Evolutionary conservation across 2,329 filamentous ascomycete species (phyloP), one percentile per base, ranked within the genome.

Genomic region (Aureobasidium sp.): DNA sequence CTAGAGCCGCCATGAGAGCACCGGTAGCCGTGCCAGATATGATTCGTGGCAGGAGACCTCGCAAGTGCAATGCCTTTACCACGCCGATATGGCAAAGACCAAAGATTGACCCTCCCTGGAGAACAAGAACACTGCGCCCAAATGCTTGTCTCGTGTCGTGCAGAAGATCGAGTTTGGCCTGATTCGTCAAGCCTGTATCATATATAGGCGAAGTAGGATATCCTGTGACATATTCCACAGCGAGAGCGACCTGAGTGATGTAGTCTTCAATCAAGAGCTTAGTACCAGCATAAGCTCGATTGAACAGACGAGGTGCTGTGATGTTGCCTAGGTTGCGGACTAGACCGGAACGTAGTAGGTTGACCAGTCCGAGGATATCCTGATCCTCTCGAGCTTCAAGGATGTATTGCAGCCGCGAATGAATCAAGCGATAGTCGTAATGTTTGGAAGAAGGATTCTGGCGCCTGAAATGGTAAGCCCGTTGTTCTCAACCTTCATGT

Each of bases 201-300:
- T 49, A 44, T 67, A 62, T 69, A 53, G 57, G 39, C 10, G 55
- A 54, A 0, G 80, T 84, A 17, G 85, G 82, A 49, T 88, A 75
- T 17, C 73, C 72, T 24, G 83, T 84, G 32, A 96, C 84, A 63
- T 90, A 84, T 56, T 87, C 80, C 51, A 95, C 81, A 1, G 88
- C 85, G 55, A 86, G 80, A n/a, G 86, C 86, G 30, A 95, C 84
- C 64, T 91, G 84, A 1, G 84, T 83, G 57, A 95, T 84, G 64
- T 96, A 96, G 68, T 94, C 87, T 64, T 95, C 90, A 57, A 96
- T 94, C 42, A 95, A 72, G 50, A 87, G 80, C 67, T 96, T 96
- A 1, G 90, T 95, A 14, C 90, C 90, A 1, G 86, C 85, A 65
- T 93, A 93, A 11, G 88, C 86, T 55, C 85, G 80, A 62, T 90